Conservation (phyloP, 768 basidiomycete species). For the Lactifluus volemus region DNA sequence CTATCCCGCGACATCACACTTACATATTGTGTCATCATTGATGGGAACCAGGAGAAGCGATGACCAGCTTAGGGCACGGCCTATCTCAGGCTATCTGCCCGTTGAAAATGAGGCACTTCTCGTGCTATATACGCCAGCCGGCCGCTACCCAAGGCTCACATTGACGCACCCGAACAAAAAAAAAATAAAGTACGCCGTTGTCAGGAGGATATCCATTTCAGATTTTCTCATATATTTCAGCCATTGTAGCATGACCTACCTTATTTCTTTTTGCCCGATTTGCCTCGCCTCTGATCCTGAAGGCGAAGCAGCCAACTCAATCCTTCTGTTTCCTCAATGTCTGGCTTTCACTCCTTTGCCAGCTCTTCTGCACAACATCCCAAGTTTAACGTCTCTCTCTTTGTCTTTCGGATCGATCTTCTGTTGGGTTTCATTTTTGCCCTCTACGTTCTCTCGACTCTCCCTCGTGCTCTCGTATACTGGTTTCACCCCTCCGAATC, state of each 20-base stretch:
- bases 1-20: not conserved
- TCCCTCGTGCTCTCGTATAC: slow-evolving; percentile 16
- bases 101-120: too few relatives aligned
- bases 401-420: slow-evolving; percentile 16
- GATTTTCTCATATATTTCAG: not conserved
- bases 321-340: not conserved
- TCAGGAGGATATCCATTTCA: not conserved
- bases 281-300: not conserved
- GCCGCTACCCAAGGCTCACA: too few relatives aligned
- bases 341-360: not conserved
- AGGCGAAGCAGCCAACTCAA: not conserved
- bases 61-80: not conserved
- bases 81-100: too few relatives aligned
- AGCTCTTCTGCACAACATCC: not conserved
- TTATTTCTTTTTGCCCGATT: not conserved
- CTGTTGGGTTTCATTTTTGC: slow-evolving; percentile 11
- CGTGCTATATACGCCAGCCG: too few relatives aligned
- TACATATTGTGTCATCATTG: not conserved
- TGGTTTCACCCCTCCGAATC: slow-evolving; percentile 15
- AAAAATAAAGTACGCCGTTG: not conserved
- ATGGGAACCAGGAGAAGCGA: not conserved
- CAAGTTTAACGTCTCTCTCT: not conserved
- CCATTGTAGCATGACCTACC: not conserved
- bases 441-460: slow-evolving; percentile 11
- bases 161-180: not conserved